Percentiles rank a stretch among this genome's conserved stretches.
phyloP scores from a whole-genome alignment of 1,284 basidiomycete genomes.

The Naganishia liquefaciens region DNA sequence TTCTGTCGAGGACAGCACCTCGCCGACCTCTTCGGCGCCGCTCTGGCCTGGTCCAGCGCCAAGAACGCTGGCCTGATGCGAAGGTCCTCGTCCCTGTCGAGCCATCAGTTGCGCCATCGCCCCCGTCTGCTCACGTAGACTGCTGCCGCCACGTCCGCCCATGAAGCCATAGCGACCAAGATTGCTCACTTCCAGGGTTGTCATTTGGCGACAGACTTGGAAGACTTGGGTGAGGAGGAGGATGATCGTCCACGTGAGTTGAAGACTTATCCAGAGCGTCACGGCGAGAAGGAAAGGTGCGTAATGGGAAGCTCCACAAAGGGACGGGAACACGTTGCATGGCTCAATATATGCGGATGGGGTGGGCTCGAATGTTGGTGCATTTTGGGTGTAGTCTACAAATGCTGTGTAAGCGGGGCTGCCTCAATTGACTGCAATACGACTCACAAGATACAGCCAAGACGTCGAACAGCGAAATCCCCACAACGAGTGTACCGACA shows the following conservation, averaged over 20 bases:
- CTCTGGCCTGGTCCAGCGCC: conserved; percentile 47
- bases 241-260: conserved; percentile 88
- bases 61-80: conserved; percentile 19
- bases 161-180: conserved; percentile 94
- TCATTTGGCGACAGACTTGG: conserved; percentile 93
- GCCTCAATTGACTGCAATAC: neutral
- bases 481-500: conserved; percentile 76
- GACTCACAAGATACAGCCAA: conserved; percentile 75
- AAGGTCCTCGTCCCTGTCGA: neutral
- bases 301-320: conserved; percentile 65
- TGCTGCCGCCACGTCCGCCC: conserved; percentile 77
- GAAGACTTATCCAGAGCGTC: conserved; percentile 79
- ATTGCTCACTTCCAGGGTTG: conserved; percentile 92
- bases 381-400: conserved; percentile 45
- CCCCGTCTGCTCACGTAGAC: conserved; percentile 52
- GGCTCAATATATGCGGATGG: conserved; percentile 55
- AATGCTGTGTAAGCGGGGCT: neutral
- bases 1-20: neutral
- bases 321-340: conserved; percentile 67
- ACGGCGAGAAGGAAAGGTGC: conserved; percentile 85
- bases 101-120: conserved; percentile 40
- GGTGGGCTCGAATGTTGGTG: conserved; percentile 53
- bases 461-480: conserved; percentile 77
- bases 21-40: conserved; percentile 42
- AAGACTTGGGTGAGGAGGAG: conserved; percentile 82